Evolutionary conservation across 148 eudicot species (phyloP), one percentile per base, ranked within the genome.

Genomic region (Diospyros kaki): DNA sequence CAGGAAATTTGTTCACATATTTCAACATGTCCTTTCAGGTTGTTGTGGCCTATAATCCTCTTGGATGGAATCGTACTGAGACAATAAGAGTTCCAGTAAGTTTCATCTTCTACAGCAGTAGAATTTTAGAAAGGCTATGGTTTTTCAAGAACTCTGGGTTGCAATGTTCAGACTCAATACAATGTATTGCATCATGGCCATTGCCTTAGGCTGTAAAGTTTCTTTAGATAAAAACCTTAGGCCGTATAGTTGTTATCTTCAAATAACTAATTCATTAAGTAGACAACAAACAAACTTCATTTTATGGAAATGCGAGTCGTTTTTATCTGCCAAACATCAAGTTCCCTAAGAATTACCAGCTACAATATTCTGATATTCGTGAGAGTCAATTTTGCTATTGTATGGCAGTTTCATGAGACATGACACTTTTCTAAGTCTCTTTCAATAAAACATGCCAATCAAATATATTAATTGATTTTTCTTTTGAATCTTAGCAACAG

Each of bases 31-130:
- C 7, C 60, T 75, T 83, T 78, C 86, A 93, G 98, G 91, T 93
- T 72, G 82, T 93, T 53, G 85, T 89, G 77, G 94, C 87, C 61
- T 93, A 91, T 72, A 93, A 93, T 82, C 84, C 97, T 12, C 97
- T 93, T 79, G 97, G 97, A 82, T 93, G 98, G 98, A 82, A 83
- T 72, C 91, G 97, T 39, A 85, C 86, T 44, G 94, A 89, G 63
- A 70, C 82, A 68, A 78, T 93, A 68, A 88, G 89, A 76, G 84
- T 93, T 69, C 98, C 96, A 14, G 98, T 93, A 73, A 83, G 89
- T 76, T 68, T 75, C 48, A 5, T 58, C 2, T 75, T 66, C 28
- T 15, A 12, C 8, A 13, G 50, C 8, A 13, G 50, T 6, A 45
- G 43, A 9, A 41, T 56, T 13, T 56, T 8, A 15, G 11, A 60